Base-by-base conservation (phyloP, 495 filamentous ascomycete species). In the Corynascus novoguineensis region DNA sequence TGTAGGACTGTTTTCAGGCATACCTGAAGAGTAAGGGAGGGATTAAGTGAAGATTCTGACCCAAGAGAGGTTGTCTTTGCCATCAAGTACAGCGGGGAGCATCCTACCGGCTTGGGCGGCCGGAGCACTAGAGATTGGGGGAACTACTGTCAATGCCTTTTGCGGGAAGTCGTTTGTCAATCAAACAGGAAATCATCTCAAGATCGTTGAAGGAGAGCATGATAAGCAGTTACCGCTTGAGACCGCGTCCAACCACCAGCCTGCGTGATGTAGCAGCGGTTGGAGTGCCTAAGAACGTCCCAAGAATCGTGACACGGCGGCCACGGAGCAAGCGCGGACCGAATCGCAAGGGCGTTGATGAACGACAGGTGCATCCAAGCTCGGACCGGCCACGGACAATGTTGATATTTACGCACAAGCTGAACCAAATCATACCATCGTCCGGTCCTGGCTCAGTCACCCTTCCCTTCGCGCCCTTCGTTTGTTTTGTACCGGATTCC, bases 1-100 rank as follows among this genome's bases (percentile, higher is more conserved):
- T 59, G 79, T 88, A 56, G 82, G 81, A 21, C 67, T 88, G 44
- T 85, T 87, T 65, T 84, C 82, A 28, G 81, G 78, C 12, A 68
- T 75, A 42, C 81, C 81, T 32, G 82, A 84, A 57, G 82, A 84
- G 31, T 75, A 66, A 70, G 44, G 56, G 59, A 21, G 56, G 29
- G 19, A 53, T 14, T 45, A 45, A 51, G 62, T 62, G 52, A 53
- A 51, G 56, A 52, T 50, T 57, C 19, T 55, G 55, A 53, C 60
- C 44, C 24, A 31, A 46, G 40, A 67, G 58, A 61, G 29, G 40
- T 47, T 49, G 55, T n/a, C 44, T 29, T 49, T 57, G 57, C 53
- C 59, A 58, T 50, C 47, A 63, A 53, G 32, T 34, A 59, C 34
- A 40, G 22, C 27, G 19, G 56, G 35, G 44, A 57, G 52, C 40